These are phyloP conservation scores for Gamsiella multidivaricata DNA, from an alignment of 192 early-diverging fungal genomes.

Conservation along the genomic window DNA sequence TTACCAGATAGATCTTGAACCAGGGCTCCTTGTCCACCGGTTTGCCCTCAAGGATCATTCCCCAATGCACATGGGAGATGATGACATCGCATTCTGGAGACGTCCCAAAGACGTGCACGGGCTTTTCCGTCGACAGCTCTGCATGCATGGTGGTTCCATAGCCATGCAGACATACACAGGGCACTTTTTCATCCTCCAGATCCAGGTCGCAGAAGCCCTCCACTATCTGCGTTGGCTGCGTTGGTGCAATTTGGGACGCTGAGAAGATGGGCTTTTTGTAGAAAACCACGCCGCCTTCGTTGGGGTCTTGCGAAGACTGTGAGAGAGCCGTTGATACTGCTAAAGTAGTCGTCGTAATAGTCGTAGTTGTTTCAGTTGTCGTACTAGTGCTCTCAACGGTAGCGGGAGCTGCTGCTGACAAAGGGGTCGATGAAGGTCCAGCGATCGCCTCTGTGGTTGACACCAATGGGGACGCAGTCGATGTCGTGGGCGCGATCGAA, in stretches of 20 bases:
- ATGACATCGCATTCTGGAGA: conserved; percentile 10
- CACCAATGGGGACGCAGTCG: neutral
- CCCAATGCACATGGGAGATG: conserved; percentile 23
- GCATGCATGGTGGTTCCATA: neutral
- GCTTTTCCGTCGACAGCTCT: neutral
- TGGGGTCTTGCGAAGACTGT: neutral
- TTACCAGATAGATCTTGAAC: conserved; percentile 3
- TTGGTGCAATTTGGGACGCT: conserved; percentile 6
- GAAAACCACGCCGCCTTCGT: neutral
- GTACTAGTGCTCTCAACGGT: no score
- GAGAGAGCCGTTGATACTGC: neutral
- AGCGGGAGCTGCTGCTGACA: no score
- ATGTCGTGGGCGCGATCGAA: neutral
- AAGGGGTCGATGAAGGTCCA: no score
- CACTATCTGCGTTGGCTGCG: conserved; percentile 20
- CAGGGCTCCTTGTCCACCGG: neutral
- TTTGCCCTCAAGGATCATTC: neutral
- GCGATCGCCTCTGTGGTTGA: no score
- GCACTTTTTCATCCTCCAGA: neutral
- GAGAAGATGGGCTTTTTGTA: conserved; percentile 12
- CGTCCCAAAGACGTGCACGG: conserved; percentile 17
- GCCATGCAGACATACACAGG: conserved; percentile 1
- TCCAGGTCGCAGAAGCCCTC: conserved; percentile 1
- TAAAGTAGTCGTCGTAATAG: neutral
- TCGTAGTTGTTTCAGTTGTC: no score